Percentiles rank a stretch among this genome's conserved stretches.
These are phyloP conservation scores for Cudoniella acicularis DNA, from an alignment of 495 filamentous ascomycete genomes.

Conservation along the genomic window DNA sequence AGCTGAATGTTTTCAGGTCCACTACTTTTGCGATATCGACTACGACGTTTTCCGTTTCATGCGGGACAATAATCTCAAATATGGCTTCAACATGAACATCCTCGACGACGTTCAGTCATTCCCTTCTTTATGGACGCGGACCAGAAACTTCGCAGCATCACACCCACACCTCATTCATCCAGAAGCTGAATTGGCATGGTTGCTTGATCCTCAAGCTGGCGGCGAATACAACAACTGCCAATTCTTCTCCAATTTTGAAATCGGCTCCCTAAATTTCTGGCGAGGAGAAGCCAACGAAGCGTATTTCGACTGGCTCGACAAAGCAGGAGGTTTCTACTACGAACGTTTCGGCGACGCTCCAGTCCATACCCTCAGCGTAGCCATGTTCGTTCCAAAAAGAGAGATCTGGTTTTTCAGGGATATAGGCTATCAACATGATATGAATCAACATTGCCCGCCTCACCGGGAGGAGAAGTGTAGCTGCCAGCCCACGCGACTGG, in stretches of 20 bases:
- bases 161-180: conserved; percentile 45
- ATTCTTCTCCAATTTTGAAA: conserved; percentile 61
- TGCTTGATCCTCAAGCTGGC: conserved; percentile 32
- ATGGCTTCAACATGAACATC: conserved; percentile 58
- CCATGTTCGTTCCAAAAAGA: conserved; percentile 43
- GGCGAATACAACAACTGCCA: conserved; percentile 45
- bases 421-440: conserved; percentile 51
- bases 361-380: conserved; percentile 53
- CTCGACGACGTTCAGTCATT: conserved; percentile 49
- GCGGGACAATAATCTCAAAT: conserved; percentile 69
- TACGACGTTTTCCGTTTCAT: conserved; percentile 74
- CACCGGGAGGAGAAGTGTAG: conserved; percentile 30
- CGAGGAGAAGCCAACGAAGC: conserved; percentile 50
- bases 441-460: conserved; percentile 39
- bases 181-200: conserved; percentile 48
- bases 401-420: conserved; percentile 50
- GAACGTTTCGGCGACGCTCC: conserved; percentile 62
- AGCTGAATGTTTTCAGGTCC: conserved; percentile 25
- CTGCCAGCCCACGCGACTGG: conserved; percentile 44
- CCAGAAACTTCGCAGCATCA: conserved; percentile 39
- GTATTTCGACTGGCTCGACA: conserved; percentile 56
- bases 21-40: conserved; percentile 66
- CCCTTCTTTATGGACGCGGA: conserved; percentile 45
- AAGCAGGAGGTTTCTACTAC: conserved; percentile 57
- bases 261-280: conserved; percentile 59